phyloP scores from a whole-genome alignment of 306 rosid genomes.

The Cercis canadensis region DNA sequence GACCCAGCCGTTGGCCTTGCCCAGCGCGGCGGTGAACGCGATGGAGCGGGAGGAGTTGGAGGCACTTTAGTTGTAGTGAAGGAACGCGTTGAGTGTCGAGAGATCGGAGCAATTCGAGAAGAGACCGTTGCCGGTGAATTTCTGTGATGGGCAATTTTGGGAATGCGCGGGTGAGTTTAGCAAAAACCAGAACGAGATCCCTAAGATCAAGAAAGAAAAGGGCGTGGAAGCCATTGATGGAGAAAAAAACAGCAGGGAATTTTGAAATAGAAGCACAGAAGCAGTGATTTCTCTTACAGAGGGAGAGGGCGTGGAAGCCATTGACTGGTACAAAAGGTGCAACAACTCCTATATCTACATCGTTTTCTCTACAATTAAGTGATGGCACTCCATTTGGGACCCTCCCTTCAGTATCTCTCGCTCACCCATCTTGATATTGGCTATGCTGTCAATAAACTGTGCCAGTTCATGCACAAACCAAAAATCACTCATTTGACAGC shows the following conservation, averaged over 20 bases:
- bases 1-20: slow-evolving; percentile 56
- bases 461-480: no score
- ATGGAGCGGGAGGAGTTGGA: slow-evolving; percentile 66
- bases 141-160: slow-evolving; percentile 50
- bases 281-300: neutral
- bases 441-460: no score
- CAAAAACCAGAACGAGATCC: slow-evolving; percentile 13
- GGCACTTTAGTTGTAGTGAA: slow-evolving; percentile 62
- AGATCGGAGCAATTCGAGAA: slow-evolving; percentile 68
- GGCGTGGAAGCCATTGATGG: slow-evolving; percentile 43
- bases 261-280: neutral
- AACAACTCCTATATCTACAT: no score
- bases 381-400: no score
- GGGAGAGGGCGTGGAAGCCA: no score
- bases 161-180: slow-evolving; percentile 44
- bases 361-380: no score
- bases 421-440: no score
- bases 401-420: no score
- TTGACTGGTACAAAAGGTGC: no score
- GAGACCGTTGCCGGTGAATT: slow-evolving; percentile 37
- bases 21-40: slow-evolving; percentile 57
- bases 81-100: slow-evolving; percentile 46
- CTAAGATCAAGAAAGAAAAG: neutral
- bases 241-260: neutral
- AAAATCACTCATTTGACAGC: no score